phyloP scores from a whole-genome alignment of 2,329 filamentous ascomycete genomes.

The Cytospora schulzeri region DNA sequence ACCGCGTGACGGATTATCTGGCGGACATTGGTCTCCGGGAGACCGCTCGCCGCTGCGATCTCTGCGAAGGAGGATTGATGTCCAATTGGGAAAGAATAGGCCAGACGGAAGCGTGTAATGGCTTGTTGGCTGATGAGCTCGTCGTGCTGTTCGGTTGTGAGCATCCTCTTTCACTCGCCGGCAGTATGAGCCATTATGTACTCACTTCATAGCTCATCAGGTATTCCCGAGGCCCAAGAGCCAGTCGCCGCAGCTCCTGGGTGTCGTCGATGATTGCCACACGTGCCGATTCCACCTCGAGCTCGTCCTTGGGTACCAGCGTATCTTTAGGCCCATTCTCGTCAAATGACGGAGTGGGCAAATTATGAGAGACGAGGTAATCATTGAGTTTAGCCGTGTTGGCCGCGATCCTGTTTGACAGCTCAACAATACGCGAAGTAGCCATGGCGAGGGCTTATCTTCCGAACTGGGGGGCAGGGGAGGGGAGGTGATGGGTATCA shows the following conservation, averaged over 20 bases:
- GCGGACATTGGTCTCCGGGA: conserved; percentile 28
- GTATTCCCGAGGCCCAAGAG: conserved; percentile 32
- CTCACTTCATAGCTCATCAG: conserved; percentile 30
- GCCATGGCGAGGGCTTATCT: background rate
- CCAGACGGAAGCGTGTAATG: conserved; percentile 31
- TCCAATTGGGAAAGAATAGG: conserved; percentile 32
- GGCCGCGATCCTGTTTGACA: background rate
- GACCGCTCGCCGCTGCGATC: conserved; percentile 28
- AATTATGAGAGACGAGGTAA: conserved; percentile 10
- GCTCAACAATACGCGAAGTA: background rate
- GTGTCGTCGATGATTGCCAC: conserved; percentile 32
- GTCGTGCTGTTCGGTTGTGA: conserved; percentile 22
- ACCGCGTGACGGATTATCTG: conserved; percentile 29
- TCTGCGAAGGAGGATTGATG: conserved; percentile 30
- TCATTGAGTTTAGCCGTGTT: conserved; percentile 2
- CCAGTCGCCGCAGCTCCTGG: conserved; percentile 29
- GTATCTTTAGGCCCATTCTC: conserved; percentile 27
- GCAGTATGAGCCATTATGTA: no score
- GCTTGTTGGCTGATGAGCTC: conserved; percentile 34
- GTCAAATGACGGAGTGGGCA: conserved; percentile 30
- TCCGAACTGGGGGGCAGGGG: no score
- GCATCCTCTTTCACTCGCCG: no score
- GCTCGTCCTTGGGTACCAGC: conserved; percentile 23
- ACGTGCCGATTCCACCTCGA: conserved; percentile 26
- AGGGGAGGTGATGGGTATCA: no score